Evolutionary conservation across 768 basidiomycete species (phyloP), one percentile per base, ranked within the genome.

Genomic region (Suillus lakei): DNA sequence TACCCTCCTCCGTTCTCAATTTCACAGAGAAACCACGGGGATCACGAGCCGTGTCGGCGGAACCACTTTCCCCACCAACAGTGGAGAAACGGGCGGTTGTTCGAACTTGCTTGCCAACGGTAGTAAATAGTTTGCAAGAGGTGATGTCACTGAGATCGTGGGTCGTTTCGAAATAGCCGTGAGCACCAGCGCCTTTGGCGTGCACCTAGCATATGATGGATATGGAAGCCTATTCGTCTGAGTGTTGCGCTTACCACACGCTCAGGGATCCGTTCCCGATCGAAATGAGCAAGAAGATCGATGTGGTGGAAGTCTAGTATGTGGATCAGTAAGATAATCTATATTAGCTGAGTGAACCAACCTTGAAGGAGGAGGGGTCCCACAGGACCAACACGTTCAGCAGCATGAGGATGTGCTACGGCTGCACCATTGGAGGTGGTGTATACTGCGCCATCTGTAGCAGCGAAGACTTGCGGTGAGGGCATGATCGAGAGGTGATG

Each of bases 181-280:
- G 96, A 38, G 95, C 96, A 69, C 93, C 95, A 62, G 91, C 91
- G 64, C 92, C 96, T 77, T 95, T 97, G 67, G 95, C 94, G 73
- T 96, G 95, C 61, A 96, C 87, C 91, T 95, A 76, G 69, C 70
- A 73, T 39, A 77, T 67, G 64, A 72, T 73, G 67, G 83, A 69
- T 15, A 54, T 13, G 9, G 6, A 63, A 51, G n/a, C 21, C 26
- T 58, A 55, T 6, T 7, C 2, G 58, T 39, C 30, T 38, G 51
- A 41, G 44, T 32, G 28, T 39, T 21, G 16, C 48, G 82, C 87
- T 69, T 77, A 90, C 95, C 69, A 93, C 91, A 78, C 95, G 93
- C 84, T 97, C 95, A 18, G 96, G 97, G 73, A 99, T 97, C 76
- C 97, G 91, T 79, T 98, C 96, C 66, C 93, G 90, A 77, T 94